A percentile compares a stretch with the other conserved stretches of the same genome.
These are phyloP conservation scores for Plectosphaerella sp. DNA, from an alignment of 2,329 filamentous ascomycete genomes.

Conservation along the genomic window DNA sequence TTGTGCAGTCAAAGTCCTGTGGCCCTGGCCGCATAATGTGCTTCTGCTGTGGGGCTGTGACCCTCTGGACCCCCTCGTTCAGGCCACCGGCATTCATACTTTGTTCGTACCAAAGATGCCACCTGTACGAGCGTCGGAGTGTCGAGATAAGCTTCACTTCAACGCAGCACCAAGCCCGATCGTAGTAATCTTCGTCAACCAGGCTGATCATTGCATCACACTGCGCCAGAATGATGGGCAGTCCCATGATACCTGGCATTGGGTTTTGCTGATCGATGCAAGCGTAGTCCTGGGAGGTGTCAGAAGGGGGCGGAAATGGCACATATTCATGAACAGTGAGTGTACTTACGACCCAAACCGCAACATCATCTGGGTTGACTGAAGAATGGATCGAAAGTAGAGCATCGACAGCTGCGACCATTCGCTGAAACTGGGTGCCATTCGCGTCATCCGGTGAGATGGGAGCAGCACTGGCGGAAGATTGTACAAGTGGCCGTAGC, in stretches of 20 bases:
- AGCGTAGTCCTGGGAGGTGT: constrained; percentile 19
- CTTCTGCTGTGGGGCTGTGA: too few relatives aligned
- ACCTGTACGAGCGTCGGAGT: constrained; percentile 22
- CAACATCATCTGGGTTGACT: constrained; percentile 14
- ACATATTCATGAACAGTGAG: too few relatives aligned
- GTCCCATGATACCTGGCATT: constrained; percentile 23
- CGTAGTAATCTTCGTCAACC: constrained; percentile 26
- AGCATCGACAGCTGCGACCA: constrained; percentile 20
- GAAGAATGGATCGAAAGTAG: constrained; percentile 19
- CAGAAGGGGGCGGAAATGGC: too few relatives aligned
- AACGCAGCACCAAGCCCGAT: constrained; percentile 31
- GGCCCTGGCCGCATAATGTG: constrained; percentile 4
- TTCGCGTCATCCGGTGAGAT: constrained; percentile 21
- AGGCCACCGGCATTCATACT: not conserved
- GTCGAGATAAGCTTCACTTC: constrained; percentile 27
- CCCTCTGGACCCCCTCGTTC: not conserved
- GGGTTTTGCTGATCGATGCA: constrained; percentile 31
- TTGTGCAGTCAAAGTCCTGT: constrained; percentile 4
- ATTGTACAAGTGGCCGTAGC: constrained; percentile 9
- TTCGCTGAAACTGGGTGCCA: constrained; percentile 25
- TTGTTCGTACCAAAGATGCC: constrained; percentile 27
- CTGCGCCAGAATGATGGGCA: constrained; percentile 31
- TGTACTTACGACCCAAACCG: constrained; percentile 18
- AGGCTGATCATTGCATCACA: constrained; percentile 35
- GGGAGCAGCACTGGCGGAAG: constrained; percentile 8